A percentile compares a stretch with the other conserved stretches of the same genome.
Conservation (phyloP, 495 filamentous ascomycete genomes). For the Neurospora intermedia region DNA sequence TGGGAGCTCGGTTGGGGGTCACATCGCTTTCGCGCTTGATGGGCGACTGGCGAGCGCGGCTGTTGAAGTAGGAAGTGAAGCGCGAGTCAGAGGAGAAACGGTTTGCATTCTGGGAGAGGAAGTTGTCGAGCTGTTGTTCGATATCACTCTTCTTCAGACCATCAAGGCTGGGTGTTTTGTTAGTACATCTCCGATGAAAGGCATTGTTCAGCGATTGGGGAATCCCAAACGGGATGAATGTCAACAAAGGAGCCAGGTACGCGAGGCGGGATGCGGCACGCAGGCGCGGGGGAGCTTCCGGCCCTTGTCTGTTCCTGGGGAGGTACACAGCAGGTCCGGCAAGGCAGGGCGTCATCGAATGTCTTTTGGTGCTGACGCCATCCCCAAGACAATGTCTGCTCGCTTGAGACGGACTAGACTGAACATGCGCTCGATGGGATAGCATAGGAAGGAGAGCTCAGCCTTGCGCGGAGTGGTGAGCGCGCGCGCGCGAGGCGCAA, state of each 20-base stretch:
- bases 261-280: background rate
- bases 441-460: background rate
- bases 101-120: conserved; percentile 55
- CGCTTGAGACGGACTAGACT: background rate
- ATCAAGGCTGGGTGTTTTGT: conserved; percentile 45
- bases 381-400: background rate
- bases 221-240: background rate
- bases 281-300: background rate
- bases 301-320: background rate
- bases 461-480: background rate
- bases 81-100: conserved; percentile 50
- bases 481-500: background rate
- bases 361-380: background rate
- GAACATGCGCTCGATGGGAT: background rate
- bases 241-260: background rate
- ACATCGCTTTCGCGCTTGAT: conserved; percentile 51
- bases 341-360: background rate
- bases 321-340: background rate
- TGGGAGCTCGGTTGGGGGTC: conserved; percentile 22
- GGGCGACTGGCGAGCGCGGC: conserved; percentile 54
- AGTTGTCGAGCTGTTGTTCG: conserved; percentile 61
- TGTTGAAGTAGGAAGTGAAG: conserved; percentile 69
- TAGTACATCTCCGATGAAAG: background rate
- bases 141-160: conserved; percentile 73
- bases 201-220: background rate